Base-by-base conservation (phyloP, 2,329 filamentous ascomycete genomes). In the Passalora sequoiae region DNA sequence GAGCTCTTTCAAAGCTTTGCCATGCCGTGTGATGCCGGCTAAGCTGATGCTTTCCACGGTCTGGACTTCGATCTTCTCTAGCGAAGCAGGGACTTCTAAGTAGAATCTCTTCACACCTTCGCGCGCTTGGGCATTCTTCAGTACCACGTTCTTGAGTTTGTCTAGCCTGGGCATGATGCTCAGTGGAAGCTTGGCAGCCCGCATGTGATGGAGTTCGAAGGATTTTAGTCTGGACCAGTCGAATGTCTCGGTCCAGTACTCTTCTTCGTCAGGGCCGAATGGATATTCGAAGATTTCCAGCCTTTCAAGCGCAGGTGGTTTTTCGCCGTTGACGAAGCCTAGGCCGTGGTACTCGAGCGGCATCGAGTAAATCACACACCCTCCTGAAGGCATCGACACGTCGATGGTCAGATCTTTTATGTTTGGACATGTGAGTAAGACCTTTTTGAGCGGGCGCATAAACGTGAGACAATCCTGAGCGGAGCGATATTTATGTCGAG, bases 181-280 rank as follows among this genome's bases (percentile, higher is more conserved):
- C 9, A 35, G 17, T 5, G 31, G 13, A 6, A 35, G 17, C 17
- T 4, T 5, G 8, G 32, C 17, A 36, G n/a, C n/a, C n/a, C n/a
- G n/a, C n/a, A n/a, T n/a, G n/a, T 36, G 8, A 12, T 24, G 15
- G 32, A 39, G 22, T 9, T 39, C 16, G 15, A 39, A 15, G 10
- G 24, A n/a, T 24, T 12, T 17, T 4, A 39, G n/a, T 7, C 24
- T 12, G 9, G 37, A 39, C 37, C 37, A 39, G 24, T 39, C 37
- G 15, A 39, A 29, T n/a, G 10, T 39, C 22, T 39, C 16, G 8
- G 24, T 29, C 37, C 37, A 39, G 37, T 39, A 39, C 2, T 29
- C 37, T 29, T 39, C 20, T n/a, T 39, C 37, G 22, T 8, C 13
- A 8, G 13, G 36, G 6, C 36, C 17, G 15, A 39, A 39, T 6